Conservation (phyloP, 1,139 yeast genomes). For the Nadsonia commutata region DNA sequence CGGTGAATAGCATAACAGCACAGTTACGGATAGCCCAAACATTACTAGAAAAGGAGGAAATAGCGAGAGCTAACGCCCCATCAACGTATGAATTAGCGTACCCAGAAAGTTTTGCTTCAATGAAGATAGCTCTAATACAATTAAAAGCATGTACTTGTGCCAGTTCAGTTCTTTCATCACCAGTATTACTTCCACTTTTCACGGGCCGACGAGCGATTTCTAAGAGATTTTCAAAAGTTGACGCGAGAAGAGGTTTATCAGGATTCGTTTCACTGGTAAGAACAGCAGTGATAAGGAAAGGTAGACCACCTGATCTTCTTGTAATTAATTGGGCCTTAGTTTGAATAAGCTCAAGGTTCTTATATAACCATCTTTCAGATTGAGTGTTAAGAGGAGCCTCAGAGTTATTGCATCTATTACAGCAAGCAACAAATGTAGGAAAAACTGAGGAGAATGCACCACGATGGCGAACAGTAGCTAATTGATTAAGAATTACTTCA, state of each 20-base stretch:
- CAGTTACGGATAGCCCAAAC: constrained; percentile 86
- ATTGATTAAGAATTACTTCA: constrained; percentile 44
- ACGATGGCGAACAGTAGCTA: constrained; percentile 65
- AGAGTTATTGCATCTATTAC: constrained; percentile 33
- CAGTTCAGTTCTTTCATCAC: constrained; percentile 44
- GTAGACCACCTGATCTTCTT: constrained; percentile 85
- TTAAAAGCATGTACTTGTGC: constrained; percentile 94
- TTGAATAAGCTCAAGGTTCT: constrained; percentile 38
- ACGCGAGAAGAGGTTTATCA: constrained; percentile 25
- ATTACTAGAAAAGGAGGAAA: constrained; percentile 45
- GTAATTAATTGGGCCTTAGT: constrained; percentile 55
- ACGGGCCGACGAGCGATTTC: constrained; percentile 37
- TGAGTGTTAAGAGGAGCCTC: constrained; percentile 21
- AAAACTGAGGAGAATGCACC: constrained; percentile 86
- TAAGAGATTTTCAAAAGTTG: constrained; percentile 38
- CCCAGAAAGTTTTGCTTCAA: constrained; percentile 49
- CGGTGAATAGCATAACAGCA: constrained; percentile 82
- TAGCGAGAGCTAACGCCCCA: constrained; percentile 42
- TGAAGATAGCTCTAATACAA: constrained; percentile 59
- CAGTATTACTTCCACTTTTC: neutral
- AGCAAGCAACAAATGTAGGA: constrained; percentile 58
- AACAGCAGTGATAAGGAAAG: constrained; percentile 60
- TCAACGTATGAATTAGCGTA: constrained; percentile 40
- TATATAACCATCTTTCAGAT: constrained; percentile 42
- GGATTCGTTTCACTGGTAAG: constrained; percentile 38